Evolutionary conservation across 1,284 basidiomycete genomes (phyloP).

Genomic region (Rhizoctonia solani): DNA sequence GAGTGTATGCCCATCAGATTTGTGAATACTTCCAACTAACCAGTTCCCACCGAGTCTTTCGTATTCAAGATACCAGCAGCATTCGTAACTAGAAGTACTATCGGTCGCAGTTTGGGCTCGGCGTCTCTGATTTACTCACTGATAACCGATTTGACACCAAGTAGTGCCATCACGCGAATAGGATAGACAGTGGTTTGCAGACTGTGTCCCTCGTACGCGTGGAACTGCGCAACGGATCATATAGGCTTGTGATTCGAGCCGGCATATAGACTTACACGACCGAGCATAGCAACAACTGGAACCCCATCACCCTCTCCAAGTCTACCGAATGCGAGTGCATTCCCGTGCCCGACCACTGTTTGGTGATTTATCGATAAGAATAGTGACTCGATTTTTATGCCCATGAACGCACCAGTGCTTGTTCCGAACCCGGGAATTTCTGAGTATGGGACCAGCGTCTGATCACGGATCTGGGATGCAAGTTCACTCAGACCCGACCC

Average conservation of each 20-base stretch:
- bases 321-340: conserved; percentile 74
- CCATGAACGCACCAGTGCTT: conserved; percentile 63
- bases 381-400: conserved; percentile 14
- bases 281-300: conserved; percentile 83
- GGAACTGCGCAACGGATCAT: conserved; percentile 59
- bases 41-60: conserved; percentile 74
- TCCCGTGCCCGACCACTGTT: conserved; percentile 74
- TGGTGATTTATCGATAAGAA: conserved; percentile 2
- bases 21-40: conserved; percentile 50
- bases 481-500: conserved; percentile 38
- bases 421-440: conserved; percentile 37
- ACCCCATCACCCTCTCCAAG: conserved; percentile 61
- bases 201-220: conserved; percentile 79
- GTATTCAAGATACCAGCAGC: conserved; percentile 80
- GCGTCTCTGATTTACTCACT: conserved; percentile 50
- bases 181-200: conserved; percentile 73
- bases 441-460: conserved; percentile 33
- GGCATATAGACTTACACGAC: conserved; percentile 57
- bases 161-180: conserved; percentile 70
- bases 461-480: conserved; percentile 26
- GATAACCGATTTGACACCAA: conserved; percentile 75
- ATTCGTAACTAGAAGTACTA: conserved; percentile 67
- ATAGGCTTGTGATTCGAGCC: background rate
- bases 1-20: conserved; percentile 17
- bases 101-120: background rate